Conservation (phyloP, 768 basidiomycete species). For the Psilocybe azurescens region DNA sequence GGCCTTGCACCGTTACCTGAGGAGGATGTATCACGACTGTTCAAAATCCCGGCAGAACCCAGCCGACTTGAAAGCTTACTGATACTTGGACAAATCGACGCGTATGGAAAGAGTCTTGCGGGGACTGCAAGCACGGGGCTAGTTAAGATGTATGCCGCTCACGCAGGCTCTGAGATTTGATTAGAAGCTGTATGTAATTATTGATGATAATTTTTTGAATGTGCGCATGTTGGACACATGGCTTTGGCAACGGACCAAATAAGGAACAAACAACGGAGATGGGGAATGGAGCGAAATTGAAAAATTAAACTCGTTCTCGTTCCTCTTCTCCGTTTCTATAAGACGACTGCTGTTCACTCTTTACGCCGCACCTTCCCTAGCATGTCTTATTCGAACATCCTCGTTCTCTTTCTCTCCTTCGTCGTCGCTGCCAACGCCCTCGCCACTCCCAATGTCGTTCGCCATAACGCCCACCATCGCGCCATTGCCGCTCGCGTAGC, state of each 20-base stretch:
- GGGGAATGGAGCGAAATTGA: background rate
- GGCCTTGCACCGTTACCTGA: conserved; percentile 88
- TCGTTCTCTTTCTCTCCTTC: conserved; percentile 51
- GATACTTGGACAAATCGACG: conserved; percentile 87
- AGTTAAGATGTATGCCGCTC: conserved; percentile 86
- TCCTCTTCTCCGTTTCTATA: conserved; percentile 20
- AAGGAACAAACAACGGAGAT: conserved; percentile 18
- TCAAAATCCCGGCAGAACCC: conserved; percentile 89
- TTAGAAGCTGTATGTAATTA: conserved; percentile 9
- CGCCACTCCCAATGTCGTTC: conserved; percentile 45
- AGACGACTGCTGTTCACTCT: conserved; percentile 14
- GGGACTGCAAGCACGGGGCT: conserved; percentile 65
- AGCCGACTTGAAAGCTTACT: conserved; percentile 88
- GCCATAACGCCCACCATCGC: conserved; percentile 43
- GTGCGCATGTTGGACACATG: conserved; percentile 14
- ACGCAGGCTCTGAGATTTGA: conserved; percentile 28
- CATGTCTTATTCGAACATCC: conserved; percentile 48
- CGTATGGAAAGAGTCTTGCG: conserved; percentile 78
- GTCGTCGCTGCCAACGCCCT: conserved; percentile 41
- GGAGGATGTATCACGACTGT: conserved; percentile 82
- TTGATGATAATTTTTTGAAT: conserved; percentile 11
- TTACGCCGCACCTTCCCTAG: conserved; percentile 22
- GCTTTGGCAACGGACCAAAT: conserved; percentile 11
- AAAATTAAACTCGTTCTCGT: conserved; percentile 9
- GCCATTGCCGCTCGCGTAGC: conserved; percentile 50